phyloP scores from a whole-genome alignment of 345 rosid genomes.

The Streptanthus diversifolius region DNA sequence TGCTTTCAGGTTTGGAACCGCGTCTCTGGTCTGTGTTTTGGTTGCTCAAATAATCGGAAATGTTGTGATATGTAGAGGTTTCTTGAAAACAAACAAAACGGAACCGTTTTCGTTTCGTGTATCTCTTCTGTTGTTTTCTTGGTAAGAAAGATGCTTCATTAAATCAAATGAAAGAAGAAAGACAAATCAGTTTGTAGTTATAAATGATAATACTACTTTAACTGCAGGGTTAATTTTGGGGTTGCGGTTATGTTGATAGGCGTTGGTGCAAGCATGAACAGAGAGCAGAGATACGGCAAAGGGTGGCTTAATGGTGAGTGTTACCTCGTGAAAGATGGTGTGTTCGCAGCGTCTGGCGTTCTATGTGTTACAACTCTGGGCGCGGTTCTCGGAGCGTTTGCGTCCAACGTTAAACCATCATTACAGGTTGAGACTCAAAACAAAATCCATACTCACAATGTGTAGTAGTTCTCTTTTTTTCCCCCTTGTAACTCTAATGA shows the following conservation, averaged over 20 bases:
- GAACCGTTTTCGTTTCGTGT: constrained; percentile 18
- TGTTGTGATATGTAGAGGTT: constrained; percentile 37
- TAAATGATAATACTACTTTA: not conserved
- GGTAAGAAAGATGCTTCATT: constrained; percentile 40
- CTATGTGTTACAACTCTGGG: constrained; percentile 36
- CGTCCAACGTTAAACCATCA: constrained; percentile 7
- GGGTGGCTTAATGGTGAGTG: constrained; percentile 81
- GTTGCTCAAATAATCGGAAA: constrained; percentile 56
- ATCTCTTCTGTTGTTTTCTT: constrained; percentile 47
- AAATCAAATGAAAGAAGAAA: not conserved
- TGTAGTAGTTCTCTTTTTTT: not conserved
- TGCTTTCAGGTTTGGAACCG: constrained; percentile 50
- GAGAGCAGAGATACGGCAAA: constrained; percentile 53
- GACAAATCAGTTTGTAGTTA: not conserved
- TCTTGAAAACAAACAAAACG: constrained; percentile 22
- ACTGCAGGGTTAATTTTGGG: constrained; percentile 60
- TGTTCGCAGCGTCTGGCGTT: constrained; percentile 48
- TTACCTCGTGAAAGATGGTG: constrained; percentile 59
- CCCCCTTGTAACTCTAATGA: not conserved
- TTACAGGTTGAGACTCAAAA: constrained; percentile 9
- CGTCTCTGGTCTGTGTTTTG: constrained; percentile 47
- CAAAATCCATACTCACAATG: constrained; percentile 16
- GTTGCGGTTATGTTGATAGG: constrained; percentile 42
- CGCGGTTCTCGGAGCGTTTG: constrained; percentile 39
- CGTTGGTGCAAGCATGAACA: constrained; percentile 66